Conservation (phyloP, 192 early-diverging fungal genomes). For the Pilaira anomala region DNA sequence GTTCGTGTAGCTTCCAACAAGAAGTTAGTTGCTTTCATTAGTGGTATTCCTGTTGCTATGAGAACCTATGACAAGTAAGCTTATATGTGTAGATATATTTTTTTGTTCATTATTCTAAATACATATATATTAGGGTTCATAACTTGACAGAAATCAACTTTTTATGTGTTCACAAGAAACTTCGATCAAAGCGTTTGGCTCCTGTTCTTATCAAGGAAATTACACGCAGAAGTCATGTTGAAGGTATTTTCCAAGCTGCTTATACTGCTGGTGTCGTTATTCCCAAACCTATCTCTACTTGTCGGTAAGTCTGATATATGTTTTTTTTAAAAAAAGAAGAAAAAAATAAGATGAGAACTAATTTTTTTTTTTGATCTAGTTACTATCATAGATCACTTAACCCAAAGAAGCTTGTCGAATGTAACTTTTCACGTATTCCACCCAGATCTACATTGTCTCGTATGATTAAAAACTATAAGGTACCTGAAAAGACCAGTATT, state of each 20-base stretch:
- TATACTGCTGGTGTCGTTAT: slow-evolving; percentile 92
- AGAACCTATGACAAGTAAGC: slow-evolving; percentile 67
- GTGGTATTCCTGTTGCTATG: slow-evolving; percentile 84
- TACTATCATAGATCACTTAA: slow-evolving; percentile 96
- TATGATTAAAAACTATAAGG: slow-evolving; percentile 67
- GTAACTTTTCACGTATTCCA: slow-evolving; percentile 83
- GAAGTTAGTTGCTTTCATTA: slow-evolving; percentile 94
- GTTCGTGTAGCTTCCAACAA: slow-evolving; percentile 77
- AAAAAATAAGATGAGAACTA: background rate
- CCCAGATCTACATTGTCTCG: slow-evolving; percentile 69
- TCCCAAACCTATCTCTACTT: slow-evolving; percentile 84
- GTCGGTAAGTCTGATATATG: slow-evolving; percentile 40
- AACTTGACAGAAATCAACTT: slow-evolving; percentile 97
- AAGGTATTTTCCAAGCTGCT: slow-evolving; percentile 95
- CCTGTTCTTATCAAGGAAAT: slow-evolving; percentile 98
- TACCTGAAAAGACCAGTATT: slow-evolving; percentile 56
- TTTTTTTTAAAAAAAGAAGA: background rate
- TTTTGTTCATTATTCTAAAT: background rate
- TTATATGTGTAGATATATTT: background rate
- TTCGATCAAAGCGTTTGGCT: slow-evolving; percentile 90
- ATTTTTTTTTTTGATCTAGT: slow-evolving; percentile 30
- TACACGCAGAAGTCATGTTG: slow-evolving; percentile 85
- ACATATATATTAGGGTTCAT: slow-evolving; percentile 39
- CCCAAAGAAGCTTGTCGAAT: slow-evolving; percentile 92
- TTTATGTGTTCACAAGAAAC: slow-evolving; percentile 93